Conservation (phyloP, 441 rosid species). For the Syzygium syzygioides region DNA sequence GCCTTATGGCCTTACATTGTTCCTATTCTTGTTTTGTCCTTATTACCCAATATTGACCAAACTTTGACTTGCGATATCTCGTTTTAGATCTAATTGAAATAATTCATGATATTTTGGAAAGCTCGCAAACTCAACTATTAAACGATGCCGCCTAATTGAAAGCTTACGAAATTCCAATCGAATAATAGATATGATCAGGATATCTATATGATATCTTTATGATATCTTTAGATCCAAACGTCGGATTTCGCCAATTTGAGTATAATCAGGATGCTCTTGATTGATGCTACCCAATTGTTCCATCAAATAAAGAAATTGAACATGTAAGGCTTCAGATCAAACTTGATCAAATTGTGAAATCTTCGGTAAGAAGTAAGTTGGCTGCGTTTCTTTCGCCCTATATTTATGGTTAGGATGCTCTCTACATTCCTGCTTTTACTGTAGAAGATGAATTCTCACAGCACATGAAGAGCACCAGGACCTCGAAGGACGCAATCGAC, state of each 20-base stretch:
- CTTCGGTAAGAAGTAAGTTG: neutral
- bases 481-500: neutral
- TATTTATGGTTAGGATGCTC: neutral
- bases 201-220: too few relatives aligned
- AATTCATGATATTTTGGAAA: neutral
- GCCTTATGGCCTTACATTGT: too few relatives aligned
- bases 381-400: neutral
- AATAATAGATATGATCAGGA: neutral
- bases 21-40: too few relatives aligned
- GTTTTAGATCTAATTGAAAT: neutral
- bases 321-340: neutral
- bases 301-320: neutral
- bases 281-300: neutral
- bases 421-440: neutral
- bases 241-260: neutral
- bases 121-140: neutral
- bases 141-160: neutral
- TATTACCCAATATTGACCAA: neutral
- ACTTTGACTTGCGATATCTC: neutral
- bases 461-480: neutral
- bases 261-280: neutral
- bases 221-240: neutral
- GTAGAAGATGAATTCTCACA: neutral
- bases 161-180: neutral
- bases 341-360: neutral